These are phyloP conservation scores for Ajuga reptans DNA, from an alignment of 305 asterid species.

Conservation along the genomic window DNA sequence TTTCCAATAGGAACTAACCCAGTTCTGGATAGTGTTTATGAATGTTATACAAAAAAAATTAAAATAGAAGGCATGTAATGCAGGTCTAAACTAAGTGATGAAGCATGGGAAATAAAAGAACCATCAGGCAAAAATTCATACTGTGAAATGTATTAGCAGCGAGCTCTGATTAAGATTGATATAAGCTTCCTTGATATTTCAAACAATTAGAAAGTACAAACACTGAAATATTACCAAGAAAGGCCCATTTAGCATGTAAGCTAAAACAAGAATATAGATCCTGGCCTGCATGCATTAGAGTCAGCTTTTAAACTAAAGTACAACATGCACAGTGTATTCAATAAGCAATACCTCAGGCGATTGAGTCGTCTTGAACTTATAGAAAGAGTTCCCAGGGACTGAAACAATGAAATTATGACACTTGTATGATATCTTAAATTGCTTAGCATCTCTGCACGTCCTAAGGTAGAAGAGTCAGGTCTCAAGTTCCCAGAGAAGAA, in stretches of 20 bases:
- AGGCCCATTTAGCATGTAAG: background rate
- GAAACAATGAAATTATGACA: slow-evolving; percentile 87
- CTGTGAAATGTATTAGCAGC: background rate
- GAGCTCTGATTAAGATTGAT: slow-evolving; percentile 1
- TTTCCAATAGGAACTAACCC: background rate
- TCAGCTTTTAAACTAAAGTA: background rate
- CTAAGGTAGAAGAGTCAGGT: slow-evolving; percentile 90
- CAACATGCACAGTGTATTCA: slow-evolving; percentile 9
- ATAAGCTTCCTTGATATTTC: background rate
- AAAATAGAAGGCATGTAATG: background rate
- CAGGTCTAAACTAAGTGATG: slow-evolving; percentile 13
- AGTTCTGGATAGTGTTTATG: background rate
- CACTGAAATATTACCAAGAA: background rate
- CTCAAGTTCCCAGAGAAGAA: slow-evolving; percentile 86
- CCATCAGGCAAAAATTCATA: slow-evolving; percentile 4
- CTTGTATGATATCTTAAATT: slow-evolving; percentile 98
- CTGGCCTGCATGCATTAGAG: background rate
- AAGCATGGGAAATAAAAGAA: background rate
- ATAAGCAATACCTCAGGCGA: slow-evolving; percentile 75
- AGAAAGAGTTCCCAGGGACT: slow-evolving; percentile 92
- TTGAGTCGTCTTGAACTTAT: slow-evolving; percentile 91
- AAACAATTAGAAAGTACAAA: background rate
- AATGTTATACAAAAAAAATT: background rate
- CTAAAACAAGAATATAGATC: background rate
- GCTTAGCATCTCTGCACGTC: slow-evolving; percentile 99